Evolutionary conservation across 257 asterid species (phyloP).

Genomic region (Nicotiana tabacum): DNA sequence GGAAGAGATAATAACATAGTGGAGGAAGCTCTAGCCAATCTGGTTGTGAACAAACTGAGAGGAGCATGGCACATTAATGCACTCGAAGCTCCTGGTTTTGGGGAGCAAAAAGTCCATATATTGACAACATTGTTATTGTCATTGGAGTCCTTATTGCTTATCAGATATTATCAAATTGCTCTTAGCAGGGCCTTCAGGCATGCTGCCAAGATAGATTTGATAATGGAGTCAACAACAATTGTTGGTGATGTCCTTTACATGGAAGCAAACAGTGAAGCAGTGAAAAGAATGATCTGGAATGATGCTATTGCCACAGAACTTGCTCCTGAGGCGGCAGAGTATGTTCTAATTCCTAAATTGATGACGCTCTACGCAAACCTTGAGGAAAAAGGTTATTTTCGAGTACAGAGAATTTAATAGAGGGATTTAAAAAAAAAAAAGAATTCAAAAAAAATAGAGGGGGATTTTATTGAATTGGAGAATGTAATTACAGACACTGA

Average conservation of each 20-base stretch:
- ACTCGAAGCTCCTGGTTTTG: conserved; percentile 39
- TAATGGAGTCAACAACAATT: background rate
- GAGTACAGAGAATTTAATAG: no score
- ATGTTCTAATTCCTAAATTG: no score
- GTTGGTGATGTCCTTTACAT: background rate
- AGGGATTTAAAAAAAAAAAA: no score
- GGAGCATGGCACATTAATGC: conserved; percentile 36
- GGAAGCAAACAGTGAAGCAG: background rate
- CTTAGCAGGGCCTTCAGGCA: background rate
- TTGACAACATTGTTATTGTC: conserved; percentile 32
- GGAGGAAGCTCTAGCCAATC: conserved; percentile 25
- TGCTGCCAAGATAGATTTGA: background rate
- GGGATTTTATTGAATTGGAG: no score
- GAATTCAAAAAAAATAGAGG: no score
- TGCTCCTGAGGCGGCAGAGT: background rate
- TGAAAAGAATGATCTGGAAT: background rate
- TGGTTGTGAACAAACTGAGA: conserved; percentile 37
- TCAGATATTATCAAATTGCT: background rate
- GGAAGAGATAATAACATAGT: no score
- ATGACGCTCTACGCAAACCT: no score
- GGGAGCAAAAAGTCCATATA: conserved; percentile 25
- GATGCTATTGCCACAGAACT: background rate
- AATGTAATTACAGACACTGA: no score
- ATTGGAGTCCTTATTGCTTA: background rate
- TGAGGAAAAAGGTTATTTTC: no score